A percentile compares a stretch with the other conserved stretches of the same genome.
These are phyloP conservation scores for Talaromyces trachyspermus DNA, from an alignment of 495 filamentous ascomycete species.

Conservation along the genomic window DNA sequence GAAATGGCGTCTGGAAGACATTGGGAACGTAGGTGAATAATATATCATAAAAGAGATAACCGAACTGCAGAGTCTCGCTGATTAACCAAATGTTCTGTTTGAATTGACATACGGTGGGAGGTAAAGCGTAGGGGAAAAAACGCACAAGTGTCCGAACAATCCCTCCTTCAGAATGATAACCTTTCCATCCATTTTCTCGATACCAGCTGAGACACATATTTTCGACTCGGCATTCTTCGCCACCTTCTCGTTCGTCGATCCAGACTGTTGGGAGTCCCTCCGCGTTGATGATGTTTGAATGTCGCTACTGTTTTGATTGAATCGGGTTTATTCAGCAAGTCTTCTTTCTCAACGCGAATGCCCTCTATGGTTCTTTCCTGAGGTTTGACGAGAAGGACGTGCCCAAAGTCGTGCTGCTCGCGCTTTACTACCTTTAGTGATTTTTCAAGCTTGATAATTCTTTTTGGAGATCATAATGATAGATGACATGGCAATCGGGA, in stretches of 20 bases:
- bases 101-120: neutral
- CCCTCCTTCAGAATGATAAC: constrained; percentile 86
- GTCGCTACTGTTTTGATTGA: constrained; percentile 17
- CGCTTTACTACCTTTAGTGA: constrained; percentile 74
- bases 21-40: constrained; percentile 92
- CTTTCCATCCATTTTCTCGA: constrained; percentile 78
- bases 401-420: constrained; percentile 86
- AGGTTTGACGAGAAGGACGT: constrained; percentile 68
- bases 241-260: constrained; percentile 64
- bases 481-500: constrained; percentile 78
- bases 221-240: constrained; percentile 74
- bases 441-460: constrained; percentile 82
- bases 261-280: constrained; percentile 74
- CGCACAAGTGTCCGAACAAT: constrained; percentile 73
- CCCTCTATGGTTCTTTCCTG: constrained; percentile 68
- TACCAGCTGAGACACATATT: constrained; percentile 89
- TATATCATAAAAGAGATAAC: constrained; percentile 86
- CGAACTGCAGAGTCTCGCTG: constrained; percentile 43
- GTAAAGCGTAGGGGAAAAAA: neutral
- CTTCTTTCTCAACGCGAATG: constrained; percentile 60
- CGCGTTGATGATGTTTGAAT: constrained; percentile 17
- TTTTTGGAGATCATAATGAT: constrained; percentile 90
- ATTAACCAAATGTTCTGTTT: too few relatives aligned
- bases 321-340: constrained; percentile 16
- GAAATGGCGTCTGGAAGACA: constrained; percentile 91